Base-by-base conservation (phyloP, 1,284 basidiomycete genomes). In the Farysia itapuensis region DNA sequence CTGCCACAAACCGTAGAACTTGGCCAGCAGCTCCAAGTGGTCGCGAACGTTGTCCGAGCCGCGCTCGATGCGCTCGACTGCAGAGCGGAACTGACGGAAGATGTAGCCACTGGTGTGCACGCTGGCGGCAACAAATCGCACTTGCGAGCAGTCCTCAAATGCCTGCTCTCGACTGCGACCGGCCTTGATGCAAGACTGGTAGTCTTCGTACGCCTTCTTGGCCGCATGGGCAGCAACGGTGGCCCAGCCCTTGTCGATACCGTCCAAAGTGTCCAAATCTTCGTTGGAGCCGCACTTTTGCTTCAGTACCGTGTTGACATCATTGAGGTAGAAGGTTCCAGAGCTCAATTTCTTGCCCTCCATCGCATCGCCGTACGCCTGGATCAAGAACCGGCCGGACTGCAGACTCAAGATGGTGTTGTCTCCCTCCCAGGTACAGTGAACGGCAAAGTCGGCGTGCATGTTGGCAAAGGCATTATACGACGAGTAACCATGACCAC, bases 401-500 rank as follows among this genome's bases (percentile, higher is more conserved):
- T 83, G 82, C 9, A 83, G 70, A 14, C 79, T 78, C 14, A 83
- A 73, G 39, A 82, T 82, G 15, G 72, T 76, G 58, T 82, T 82
- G 75, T 82, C 82, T 18, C 82, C 81, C 61, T 83, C 81, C 81
- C 81, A 82, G 2, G 81, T 81, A 42, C 66, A 72, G 68, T 71
- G 70, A 13, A 74, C 72, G 7, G 71, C 80, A 79, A 78, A 83
- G 81, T 36, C 74, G 24, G 63, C 44, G 72, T 81, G 81, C 81
- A 83, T 82, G 37, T 77, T 71, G 5, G 82, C 80, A 31, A 83
- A 77, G 39, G 80, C 81, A 6, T 81, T 81, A 74, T 83, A 83
- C 15, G 81, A 79, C 23, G 81, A 82, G 72, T 83, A 83, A 6
- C 82, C 82, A 67, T 83, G 82, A 5, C 82, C 82, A 53, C 82